Base-by-base conservation (phyloP, 2,329 filamentous ascomycete genomes). In the Trichocomaceae sp. region DNA sequence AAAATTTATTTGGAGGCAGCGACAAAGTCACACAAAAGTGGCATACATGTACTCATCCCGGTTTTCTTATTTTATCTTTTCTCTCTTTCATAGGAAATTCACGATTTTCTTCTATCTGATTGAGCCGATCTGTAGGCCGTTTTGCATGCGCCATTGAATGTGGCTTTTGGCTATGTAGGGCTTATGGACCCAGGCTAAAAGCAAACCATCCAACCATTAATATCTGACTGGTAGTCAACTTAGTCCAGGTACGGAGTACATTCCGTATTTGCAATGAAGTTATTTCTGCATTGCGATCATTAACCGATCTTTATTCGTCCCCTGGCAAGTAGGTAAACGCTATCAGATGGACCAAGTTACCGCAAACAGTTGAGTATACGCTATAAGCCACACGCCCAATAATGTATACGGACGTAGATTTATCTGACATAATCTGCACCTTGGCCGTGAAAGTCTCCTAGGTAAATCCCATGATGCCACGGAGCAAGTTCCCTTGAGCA, bases 141-240 rank as follows among this genome's bases (percentile, higher is more conserved):
- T 37, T 2, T 15, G 33, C 3, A 26, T 26, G 31, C 31, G 75
- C 76, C 22, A 46, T 29, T 29, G 26, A 29, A 29, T 6, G 26
- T 29, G 26, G 26, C 26, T 29, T 29, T 29, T 29, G 8, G 26
- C 26, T 10, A 29, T 9, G n/a, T n/a, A n/a, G n/a, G 26, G 26
- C 26, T 5, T 29, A 29, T 29, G 23, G 31, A 35, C 31, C 2
- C 9, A 3, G 13, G 31, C 31, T n/a, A n/a, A 4, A 13, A 37
- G 15, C 33, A 9, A 15, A 6, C 33, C 33, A 37, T 37, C 10
- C 7, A 29, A n/a, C 15, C 10, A 3, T 35, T 35, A 35, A 35
- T 35, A 35, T 35, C 15, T 13, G 31, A 35, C 26, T 35, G 15
- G 2, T 35, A 35, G 13, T 35, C 31, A 35, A 15, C 31, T 35